These are phyloP conservation scores for Pyropia yezoensis DNA, from an alignment of 23 red algal species.

Conservation along the genomic window DNA sequence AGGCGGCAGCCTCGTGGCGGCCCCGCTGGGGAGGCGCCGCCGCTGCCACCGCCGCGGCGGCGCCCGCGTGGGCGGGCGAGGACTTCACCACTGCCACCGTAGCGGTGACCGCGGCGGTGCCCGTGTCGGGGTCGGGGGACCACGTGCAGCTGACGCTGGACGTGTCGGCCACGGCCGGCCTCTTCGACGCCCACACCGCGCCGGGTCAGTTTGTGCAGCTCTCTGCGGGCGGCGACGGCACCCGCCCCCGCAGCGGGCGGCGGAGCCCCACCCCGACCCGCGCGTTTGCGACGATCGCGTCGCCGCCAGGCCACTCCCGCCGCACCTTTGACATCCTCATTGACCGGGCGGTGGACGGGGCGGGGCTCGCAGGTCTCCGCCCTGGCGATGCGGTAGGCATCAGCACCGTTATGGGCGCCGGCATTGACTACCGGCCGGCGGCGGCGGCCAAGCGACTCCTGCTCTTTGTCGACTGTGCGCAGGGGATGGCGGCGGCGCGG, in stretches of 20 bases:
- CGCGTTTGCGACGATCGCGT: conserved; percentile 45
- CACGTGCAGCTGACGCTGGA: conserved; percentile 34
- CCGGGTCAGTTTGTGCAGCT: conserved; percentile 72
- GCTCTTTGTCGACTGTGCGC: conserved; percentile 57
- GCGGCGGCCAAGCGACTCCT: conserved; percentile 21
- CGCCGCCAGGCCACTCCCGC: conserved; percentile 31
- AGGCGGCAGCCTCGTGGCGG: too few species aligned
- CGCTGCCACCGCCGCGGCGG: too few species aligned
- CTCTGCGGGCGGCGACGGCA: background rate
- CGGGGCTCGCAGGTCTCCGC: conserved; percentile 1
- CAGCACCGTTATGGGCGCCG: conserved; percentile 50
- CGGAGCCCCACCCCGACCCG: background rate
- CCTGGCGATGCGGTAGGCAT: conserved; percentile 42
- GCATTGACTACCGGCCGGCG: conserved; percentile 24
- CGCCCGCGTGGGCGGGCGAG: too few species aligned
- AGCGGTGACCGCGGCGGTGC: conserved; percentile 31
- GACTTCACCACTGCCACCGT: conserved; percentile 79
- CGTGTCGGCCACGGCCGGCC: conserved; percentile 13
- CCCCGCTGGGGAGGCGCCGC: too few species aligned
- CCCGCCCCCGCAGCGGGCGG: background rate
- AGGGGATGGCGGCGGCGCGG: conserved; percentile 65
- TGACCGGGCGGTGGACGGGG: conserved; percentile 5
- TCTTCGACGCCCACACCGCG: conserved; percentile 23
- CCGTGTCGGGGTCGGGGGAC: conserved; percentile 15
- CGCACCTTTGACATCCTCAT: conserved; percentile 20